Base-by-base conservation (phyloP, 2,329 filamentous ascomycete species). In the Aureobasidium subglaciale region DNA sequence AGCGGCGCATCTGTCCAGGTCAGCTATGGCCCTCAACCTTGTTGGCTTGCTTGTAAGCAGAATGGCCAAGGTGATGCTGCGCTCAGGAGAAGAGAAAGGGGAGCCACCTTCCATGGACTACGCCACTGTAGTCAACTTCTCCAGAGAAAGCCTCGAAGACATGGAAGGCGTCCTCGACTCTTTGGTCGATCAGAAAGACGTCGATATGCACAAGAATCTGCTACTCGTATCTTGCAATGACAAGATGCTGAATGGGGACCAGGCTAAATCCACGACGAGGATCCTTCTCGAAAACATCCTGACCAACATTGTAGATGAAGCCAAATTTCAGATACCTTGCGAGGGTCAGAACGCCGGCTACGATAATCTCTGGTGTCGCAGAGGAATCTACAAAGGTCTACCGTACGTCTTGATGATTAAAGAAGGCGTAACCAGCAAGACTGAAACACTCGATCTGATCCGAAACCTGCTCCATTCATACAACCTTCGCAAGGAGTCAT, bases 141-240 rank as follows among this genome's bases (percentile, higher is more conserved):
- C 78, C 63, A 78, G 78, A 59, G 75, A 78, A 60, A 76, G 73
- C 0, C 62, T 65, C 6, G 66, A 75, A 4, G 75, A 78, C 58
- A 63, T 76, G 22, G 69, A 64, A 3, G 67, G 69, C 2, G 78
- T 75, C 0, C 68, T 78, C 0, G 73, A 77, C 56, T 78, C 75
- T 2, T 63, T 78, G 4, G 68, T 76, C 5, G 65, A 67, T 0
- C 75, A 78, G 59, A 69, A 71, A 56, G 67, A 70, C 3, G 72
- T 78, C 18, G 68, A 69, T 0, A 58, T 68, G 2, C 73, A 78
- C 50, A 69, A 71, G 10, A 66, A 70, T 9, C 65, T 71, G 25
- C 76, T 78, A 34, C 71, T 78, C 59, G 73, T 78, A 52, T 68
- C 78, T 3, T 76, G 77, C 18, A 75, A 78, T 38, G 76, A 76